Conservation (phyloP, 768 basidiomycete species). For the Termitomyces sp. region DNA sequence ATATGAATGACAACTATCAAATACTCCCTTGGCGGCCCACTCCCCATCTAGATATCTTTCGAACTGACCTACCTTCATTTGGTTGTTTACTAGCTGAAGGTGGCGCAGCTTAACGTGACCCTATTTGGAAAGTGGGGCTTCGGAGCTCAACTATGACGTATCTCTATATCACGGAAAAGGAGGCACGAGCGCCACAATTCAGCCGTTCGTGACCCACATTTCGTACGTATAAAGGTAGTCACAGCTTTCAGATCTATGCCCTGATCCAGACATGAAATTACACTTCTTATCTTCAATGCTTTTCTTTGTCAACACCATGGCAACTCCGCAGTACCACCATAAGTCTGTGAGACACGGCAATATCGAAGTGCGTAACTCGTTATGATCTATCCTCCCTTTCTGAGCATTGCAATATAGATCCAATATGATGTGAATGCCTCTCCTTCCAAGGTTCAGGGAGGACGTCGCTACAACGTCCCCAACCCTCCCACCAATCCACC, state of each 20-base stretch:
- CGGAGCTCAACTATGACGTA: neutral
- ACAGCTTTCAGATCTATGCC: neutral
- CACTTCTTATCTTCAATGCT: neutral
- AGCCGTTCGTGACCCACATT: constrained; percentile 1
- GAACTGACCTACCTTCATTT: neutral
- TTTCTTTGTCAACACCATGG: neutral
- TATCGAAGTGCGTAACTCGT: neutral
- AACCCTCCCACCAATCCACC: neutral
- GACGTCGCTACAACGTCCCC: neutral
- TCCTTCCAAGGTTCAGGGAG: neutral
- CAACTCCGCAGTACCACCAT: neutral
- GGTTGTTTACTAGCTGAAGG: neutral
- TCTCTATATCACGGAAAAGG: neutral
- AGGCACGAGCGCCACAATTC: neutral
- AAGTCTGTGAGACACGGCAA: neutral
- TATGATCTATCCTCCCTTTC: too few relatives aligned
- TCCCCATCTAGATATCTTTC: neutral
- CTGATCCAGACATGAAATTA: neutral
- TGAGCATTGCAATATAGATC: neutral
- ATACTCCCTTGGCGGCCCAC: too few relatives aligned
- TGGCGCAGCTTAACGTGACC: neutral
- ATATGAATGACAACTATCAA: neutral
- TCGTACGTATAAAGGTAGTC: neutral
- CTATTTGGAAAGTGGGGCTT: constrained; percentile 1
- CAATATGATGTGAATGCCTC: neutral